Conservation (phyloP, 2,329 filamentous ascomycete genomes). For the Aureobasidium uvarum region DNA sequence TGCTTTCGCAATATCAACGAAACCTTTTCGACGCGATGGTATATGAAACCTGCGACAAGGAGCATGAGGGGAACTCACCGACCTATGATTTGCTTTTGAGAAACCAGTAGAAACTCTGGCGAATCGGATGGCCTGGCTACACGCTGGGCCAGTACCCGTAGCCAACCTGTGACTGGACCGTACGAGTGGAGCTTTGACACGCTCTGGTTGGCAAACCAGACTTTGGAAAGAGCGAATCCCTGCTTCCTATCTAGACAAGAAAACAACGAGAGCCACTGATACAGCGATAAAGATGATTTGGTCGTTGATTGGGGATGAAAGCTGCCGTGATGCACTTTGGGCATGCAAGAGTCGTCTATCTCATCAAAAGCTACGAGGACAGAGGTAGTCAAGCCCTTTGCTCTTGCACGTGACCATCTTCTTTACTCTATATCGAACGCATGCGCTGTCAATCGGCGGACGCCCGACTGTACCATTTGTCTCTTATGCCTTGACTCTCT, state of each 20-base stretch:
- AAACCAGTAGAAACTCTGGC: constrained; percentile 7
- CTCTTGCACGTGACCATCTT: not conserved
- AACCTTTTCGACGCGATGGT: not conserved
- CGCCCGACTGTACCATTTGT: not conserved
- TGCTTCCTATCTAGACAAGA: not conserved
- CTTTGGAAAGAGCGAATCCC: not conserved
- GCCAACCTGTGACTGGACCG: constrained; percentile 12
- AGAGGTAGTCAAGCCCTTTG: not conserved
- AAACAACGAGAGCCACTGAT: not conserved
- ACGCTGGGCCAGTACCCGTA: constrained; percentile 23
- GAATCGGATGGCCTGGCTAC: constrained; percentile 23
- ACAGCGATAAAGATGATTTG: not conserved
- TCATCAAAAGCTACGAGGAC: not conserved
- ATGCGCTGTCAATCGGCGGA: constrained; percentile 16
- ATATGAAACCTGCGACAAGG: not conserved
- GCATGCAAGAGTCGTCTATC: not conserved
- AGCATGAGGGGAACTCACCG: not conserved
- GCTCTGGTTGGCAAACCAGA: constrained; percentile 14
- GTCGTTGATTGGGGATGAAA: constrained; percentile 3
- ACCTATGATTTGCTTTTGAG: constrained; percentile 18
- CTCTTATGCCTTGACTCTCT: not conserved
- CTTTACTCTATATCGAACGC: not conserved
- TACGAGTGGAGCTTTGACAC: constrained; percentile 16
- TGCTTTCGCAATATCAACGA: constrained; percentile 14
- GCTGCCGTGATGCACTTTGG: constrained; percentile 3